phyloP scores from a whole-genome alignment of 2,329 filamentous ascomycete genomes.

The Nemania sp. region DNA sequence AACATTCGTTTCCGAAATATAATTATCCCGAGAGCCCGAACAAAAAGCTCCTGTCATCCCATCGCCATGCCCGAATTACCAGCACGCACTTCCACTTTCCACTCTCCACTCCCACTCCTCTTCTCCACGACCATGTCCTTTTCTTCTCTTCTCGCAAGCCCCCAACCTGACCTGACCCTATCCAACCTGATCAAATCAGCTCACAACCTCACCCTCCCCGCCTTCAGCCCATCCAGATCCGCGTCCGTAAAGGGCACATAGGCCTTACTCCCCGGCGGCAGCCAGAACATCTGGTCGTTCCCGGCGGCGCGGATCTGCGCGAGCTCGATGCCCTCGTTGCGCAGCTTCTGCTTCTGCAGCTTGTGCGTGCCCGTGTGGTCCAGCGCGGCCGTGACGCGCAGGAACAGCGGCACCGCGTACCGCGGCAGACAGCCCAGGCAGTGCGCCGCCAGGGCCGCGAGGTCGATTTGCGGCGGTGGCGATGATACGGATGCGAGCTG shows the following conservation, averaged over 20 bases:
- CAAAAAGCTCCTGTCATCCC: no score
- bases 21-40: no score
- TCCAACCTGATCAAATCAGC: neutral
- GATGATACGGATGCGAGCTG: no score
- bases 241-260: conserved; percentile 45
- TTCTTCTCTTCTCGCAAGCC: no score
- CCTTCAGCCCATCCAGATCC: conserved; percentile 42
- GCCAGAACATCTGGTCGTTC: conserved; percentile 44
- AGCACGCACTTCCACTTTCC: no score
- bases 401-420: conserved; percentile 50
- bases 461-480: no score
- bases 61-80: no score
- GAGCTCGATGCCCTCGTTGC: conserved; percentile 47
- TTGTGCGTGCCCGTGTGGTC: conserved; percentile 52
- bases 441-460: conserved; percentile 42
- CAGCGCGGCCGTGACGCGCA: conserved; percentile 43
- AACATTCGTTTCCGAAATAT: no score
- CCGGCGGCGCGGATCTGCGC: conserved; percentile 41
- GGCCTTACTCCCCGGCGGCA: conserved; percentile 37
- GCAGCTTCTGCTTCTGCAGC: conserved; percentile 47
- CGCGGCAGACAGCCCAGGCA: conserved; percentile 44
- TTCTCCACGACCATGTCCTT: no score
- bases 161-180: no score
- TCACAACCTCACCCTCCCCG: conserved; percentile 28
- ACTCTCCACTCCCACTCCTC: no score